Evolutionary conservation across 805 yeast species (phyloP), one percentile per base, ranked within the genome.

Genomic region (Candida wancherniae): DNA sequence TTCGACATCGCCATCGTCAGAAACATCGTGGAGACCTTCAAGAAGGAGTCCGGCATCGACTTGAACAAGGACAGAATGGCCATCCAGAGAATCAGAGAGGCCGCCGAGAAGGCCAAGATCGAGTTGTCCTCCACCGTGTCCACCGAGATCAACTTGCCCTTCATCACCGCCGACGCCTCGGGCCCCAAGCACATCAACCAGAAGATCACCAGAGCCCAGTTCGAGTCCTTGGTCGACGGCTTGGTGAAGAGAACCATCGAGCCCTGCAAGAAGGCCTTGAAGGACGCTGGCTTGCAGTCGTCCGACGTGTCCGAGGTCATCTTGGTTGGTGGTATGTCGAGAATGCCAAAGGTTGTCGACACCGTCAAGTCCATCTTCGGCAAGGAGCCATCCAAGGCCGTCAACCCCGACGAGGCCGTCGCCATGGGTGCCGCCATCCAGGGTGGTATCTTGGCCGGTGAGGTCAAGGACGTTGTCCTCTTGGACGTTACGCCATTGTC

Each of bases 361-460:
- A 77, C 83, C 42, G 94, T 84, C 51, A 79, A 77, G 67, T 57
- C 72, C 32, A 72, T 84, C 52, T 87, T 87, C 66, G 80, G 80
- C 55, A 81, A 73, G 63, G 84, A 79, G 49, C 94, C 95, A 48
- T 82, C 84, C 55, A 86, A 83, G 70, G 78, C 90, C 33, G 95
- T 87, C 51, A 87, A 87, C 77, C 97, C 97, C 29, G 94, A 84
- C 57, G 94, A 84, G 71, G 94, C 94, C 28, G 94, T 84, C 40
- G 92, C 94, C 48, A 78, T 87, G 65, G 97, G 97, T 68, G 97
- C 97, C 44, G 96, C 96, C 37, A 88, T 87, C 51, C 97, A 87
- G 71, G 97, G 96, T 66, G 97, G 95, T 53, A 94, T 87, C 43
- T 71, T 87, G 44, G 83, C 94, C 37, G 97, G 97, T 63, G 94